A percentile compares a stretch with the other conserved stretches of the same genome.
phyloP scores from a whole-genome alignment of 148 eudicot genomes.

The Nyssa sinensis region DNA sequence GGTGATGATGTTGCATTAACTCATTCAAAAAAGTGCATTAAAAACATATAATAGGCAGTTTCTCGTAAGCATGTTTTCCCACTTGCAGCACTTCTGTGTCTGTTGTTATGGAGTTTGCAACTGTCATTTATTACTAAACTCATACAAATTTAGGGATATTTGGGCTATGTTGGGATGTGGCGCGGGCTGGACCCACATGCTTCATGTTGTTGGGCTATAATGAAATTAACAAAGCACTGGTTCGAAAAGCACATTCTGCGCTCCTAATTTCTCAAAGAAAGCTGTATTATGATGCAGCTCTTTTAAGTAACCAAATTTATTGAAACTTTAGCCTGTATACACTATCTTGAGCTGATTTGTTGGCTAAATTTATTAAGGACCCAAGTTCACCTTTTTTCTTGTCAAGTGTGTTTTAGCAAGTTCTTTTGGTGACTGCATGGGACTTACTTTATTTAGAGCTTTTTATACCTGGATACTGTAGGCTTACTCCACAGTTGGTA shows the following conservation, averaged over 20 bases:
- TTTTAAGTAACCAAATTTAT: not conserved
- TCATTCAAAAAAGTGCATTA: too few species aligned
- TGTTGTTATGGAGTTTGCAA: not conserved
- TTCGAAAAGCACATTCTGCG: not conserved
- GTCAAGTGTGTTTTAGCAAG: not conserved
- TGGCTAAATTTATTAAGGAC: not conserved
- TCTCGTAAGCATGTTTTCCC: not conserved
- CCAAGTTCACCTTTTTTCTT: not conserved
- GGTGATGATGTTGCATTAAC: not conserved
- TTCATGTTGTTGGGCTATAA: not conserved
- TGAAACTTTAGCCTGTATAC: not conserved
- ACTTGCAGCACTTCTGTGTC: too few species aligned
- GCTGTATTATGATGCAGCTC: not conserved
- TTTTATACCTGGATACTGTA: slow-evolving; percentile 27
- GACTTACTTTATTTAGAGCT: not conserved
- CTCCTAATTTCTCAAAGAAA: not conserved
- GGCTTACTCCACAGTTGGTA: slow-evolving; percentile 99
- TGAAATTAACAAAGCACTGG: not conserved
- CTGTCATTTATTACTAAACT: not conserved
- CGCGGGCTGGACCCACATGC: slow-evolving; percentile 2
- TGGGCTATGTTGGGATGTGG: not conserved
- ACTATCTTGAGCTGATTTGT: slow-evolving; percentile 3
- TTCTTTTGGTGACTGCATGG: not conserved
- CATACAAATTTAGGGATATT: not conserved
- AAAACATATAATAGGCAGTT: not conserved